Conservation (phyloP, 2,329 filamentous ascomycete genomes). For the Didymosphaeria variabile region DNA sequence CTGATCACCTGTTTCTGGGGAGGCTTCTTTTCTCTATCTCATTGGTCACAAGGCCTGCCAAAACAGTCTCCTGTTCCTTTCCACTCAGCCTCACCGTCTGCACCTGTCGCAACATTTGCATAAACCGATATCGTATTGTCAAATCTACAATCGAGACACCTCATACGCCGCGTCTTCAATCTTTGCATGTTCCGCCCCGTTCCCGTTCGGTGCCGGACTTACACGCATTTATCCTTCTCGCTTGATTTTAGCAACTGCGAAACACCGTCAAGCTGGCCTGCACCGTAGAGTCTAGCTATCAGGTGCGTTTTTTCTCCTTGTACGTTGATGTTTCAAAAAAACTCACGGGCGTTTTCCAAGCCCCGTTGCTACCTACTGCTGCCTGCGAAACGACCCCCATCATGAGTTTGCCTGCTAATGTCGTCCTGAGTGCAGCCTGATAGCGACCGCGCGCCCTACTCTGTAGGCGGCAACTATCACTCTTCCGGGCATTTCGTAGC, state of each 20-base stretch:
- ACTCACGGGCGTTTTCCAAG: constrained; percentile 24
- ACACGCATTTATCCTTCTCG: constrained; percentile 22
- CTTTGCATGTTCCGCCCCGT: constrained; percentile 30
- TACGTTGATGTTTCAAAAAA: constrained; percentile 22
- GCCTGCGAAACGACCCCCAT: constrained; percentile 39
- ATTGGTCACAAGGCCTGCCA: constrained; percentile 42
- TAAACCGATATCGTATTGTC: constrained; percentile 33
- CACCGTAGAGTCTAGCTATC: constrained; percentile 44
- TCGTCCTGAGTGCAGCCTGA: constrained; percentile 35
- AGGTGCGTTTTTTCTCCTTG: constrained; percentile 41
- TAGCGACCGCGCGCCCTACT: constrained; percentile 41
- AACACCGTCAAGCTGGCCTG: constrained; percentile 50
- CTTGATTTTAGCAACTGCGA: constrained; percentile 25
- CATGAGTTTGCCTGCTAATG: constrained; percentile 41
- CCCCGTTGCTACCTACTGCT: constrained; percentile 33
- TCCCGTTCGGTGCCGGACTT: constrained; percentile 24
- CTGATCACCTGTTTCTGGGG: constrained; percentile 45
- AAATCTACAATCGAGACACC: constrained; percentile 27
- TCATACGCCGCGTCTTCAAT: constrained; percentile 22
- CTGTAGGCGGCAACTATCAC: constrained; percentile 36
- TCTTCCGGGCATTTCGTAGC: constrained; percentile 34
- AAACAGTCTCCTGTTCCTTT: constrained; percentile 30
- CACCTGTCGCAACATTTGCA: constrained; percentile 36
- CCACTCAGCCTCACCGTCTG: constrained; percentile 25
- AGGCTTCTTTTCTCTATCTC: constrained; percentile 36